These are phyloP conservation scores for Brassica nigra DNA, from an alignment of 345 rosid genomes.

Conservation along the genomic window DNA sequence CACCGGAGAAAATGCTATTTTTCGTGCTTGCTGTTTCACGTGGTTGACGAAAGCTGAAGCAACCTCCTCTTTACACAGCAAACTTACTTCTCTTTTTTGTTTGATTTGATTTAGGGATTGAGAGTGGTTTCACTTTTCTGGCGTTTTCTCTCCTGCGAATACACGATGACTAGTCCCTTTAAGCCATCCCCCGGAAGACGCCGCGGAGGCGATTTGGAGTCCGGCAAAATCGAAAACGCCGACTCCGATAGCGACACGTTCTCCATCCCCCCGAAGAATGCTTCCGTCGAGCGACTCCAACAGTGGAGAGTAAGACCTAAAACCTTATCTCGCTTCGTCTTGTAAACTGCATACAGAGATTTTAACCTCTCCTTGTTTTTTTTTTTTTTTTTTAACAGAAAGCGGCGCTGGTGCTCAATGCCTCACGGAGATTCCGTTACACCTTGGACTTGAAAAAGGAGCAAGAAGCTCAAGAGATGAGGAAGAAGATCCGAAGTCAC, in stretches of 20 bases:
- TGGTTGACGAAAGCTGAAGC: conserved; percentile 43
- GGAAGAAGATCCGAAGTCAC: conserved; percentile 72
- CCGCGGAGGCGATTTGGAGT: conserved; percentile 53
- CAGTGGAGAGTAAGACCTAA: conserved; percentile 76
- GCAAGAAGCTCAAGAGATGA: conserved; percentile 62
- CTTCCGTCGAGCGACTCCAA: conserved; percentile 60
- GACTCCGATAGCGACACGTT: conserved; percentile 58
- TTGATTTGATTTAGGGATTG: conserved; percentile 23
- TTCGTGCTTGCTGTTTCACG: conserved; percentile 31
- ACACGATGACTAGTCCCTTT: conserved; percentile 40
- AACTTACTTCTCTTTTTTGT: conserved; percentile 6
- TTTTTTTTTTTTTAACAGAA: conserved; percentile 47
- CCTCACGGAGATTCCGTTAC: conserved; percentile 95
- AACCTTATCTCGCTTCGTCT: not conserved
- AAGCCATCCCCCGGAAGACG: conserved; percentile 50
- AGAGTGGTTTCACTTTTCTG: conserved; percentile 10
- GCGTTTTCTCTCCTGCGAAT: conserved; percentile 49
- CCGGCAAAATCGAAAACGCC: conserved; percentile 39
- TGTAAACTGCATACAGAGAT: not conserved
- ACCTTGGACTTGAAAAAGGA: conserved; percentile 90
- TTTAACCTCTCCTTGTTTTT: not conserved
- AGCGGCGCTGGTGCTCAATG: conserved; percentile 96
- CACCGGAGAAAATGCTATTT: conserved; percentile 20
- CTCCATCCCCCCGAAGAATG: conserved; percentile 70
- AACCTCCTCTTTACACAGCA: conserved; percentile 22